A percentile compares a stretch with the other conserved stretches of the same genome.
These are phyloP conservation scores for Aspergillus sp. DNA, from an alignment of 2,329 filamentous ascomycete species.

Conservation along the genomic window DNA sequence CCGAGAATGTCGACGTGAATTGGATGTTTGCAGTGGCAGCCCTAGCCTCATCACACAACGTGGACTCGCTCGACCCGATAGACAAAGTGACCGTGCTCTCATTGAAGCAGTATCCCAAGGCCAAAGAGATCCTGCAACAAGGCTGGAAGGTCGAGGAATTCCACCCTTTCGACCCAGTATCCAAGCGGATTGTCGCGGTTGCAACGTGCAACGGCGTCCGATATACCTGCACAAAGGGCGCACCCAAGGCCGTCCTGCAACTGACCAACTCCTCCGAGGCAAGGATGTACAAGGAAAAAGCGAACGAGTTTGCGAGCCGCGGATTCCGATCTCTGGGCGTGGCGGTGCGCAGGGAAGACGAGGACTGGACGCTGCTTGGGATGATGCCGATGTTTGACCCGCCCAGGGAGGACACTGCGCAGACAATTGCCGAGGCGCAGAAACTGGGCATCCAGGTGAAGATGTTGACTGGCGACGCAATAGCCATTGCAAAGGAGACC, in stretches of 20 bases:
- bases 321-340: constrained; percentile 79
- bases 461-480: constrained; percentile 78
- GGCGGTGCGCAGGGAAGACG: constrained; percentile 73
- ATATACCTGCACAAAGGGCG: constrained; percentile 75
- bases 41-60: constrained; percentile 74
- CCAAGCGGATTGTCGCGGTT: constrained; percentile 73
- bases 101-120: constrained; percentile 72
- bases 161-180: constrained; percentile 70
- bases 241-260: constrained; percentile 71
- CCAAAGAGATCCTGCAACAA: constrained; percentile 69
- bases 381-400: constrained; percentile 81
- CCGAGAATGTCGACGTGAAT: constrained; percentile 74
- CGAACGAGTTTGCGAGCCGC: constrained; percentile 72
- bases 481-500: constrained; percentile 77
- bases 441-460: constrained; percentile 75
- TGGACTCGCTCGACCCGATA: constrained; percentile 74
- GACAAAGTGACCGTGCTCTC: constrained; percentile 77
- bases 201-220: constrained; percentile 67
- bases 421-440: constrained; percentile 74
- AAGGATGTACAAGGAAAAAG: constrained; percentile 69
- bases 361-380: constrained; percentile 70
- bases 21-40: constrained; percentile 83
- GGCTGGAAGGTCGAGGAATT: constrained; percentile 77
- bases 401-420: constrained; percentile 74
- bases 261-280: constrained; percentile 67